Base-by-base conservation (phyloP, 2,329 filamentous ascomycete species). In the Talaromyces islandicus region DNA sequence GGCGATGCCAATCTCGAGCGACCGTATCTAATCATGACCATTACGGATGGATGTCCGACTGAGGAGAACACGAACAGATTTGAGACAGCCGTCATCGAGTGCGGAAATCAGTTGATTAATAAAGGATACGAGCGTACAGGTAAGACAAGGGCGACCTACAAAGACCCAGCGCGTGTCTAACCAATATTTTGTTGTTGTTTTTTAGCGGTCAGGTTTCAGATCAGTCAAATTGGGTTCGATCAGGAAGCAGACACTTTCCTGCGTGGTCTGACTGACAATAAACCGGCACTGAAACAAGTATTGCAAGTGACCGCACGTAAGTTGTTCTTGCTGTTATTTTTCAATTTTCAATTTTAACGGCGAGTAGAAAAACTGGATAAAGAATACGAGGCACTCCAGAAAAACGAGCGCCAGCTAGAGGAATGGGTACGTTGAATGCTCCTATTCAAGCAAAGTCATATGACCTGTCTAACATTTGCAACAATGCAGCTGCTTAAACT, bases 171-270 rank as follows among this genome's bases (percentile, higher is more conserved):
- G 3, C 19, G 24, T 21, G 11, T 24, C 21, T 56, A 25, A 19
- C 30, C 43, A 11, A 56, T 38, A 21, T 54, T 35, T n/a, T n/a
- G n/a, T n/a, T n/a, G n/a, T n/a, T n/a, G n/a, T n/a, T 6, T 24
- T 25, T 41, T 25, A 56, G 54, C 54, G 54, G 54, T 56, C 12
- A 35, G 14, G n/a, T 56, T 56, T 24, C 54, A 56, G 21, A 38
- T 56, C 10, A 56, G 54, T 38, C 54, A 46, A 38, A 46, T 56
- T 41, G 54, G 54, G 6, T 25, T 12, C 14, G 54, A 56, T 46
- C 21, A 19, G 30, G 24, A 46, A 17, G 21, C 54, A 14, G 21
- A 27, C 7, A 10, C 43, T n/a, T 56, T 56, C 24, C 29, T 56
- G 35, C 21, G 43, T 4, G 32, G 24, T 12, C 35, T 56, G 27